phyloP scores from a whole-genome alignment of 495 filamentous ascomycete species.

The Margaritispora aquatica region DNA sequence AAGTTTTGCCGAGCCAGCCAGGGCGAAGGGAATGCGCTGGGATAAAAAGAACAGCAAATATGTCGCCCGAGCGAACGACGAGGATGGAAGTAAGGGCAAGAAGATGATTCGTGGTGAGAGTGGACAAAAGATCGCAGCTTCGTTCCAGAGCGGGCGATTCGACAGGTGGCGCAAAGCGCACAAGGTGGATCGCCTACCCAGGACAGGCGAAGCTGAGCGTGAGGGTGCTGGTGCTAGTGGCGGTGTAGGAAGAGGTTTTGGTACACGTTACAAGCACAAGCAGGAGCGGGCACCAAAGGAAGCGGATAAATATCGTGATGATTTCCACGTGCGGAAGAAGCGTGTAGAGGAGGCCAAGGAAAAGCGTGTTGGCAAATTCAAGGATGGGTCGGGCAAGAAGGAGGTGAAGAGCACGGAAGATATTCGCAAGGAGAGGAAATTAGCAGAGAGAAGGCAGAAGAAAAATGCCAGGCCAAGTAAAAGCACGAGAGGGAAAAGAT shows the following conservation, averaged over 20 bases:
- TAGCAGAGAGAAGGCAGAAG: constrained; percentile 67
- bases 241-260: constrained; percentile 27
- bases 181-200: constrained; percentile 68
- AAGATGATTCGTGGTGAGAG: constrained; percentile 84
- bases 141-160: constrained; percentile 88
- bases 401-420: constrained; percentile 80
- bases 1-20: constrained; percentile 65
- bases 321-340: constrained; percentile 89
- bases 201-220: constrained; percentile 74
- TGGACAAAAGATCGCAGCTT: constrained; percentile 91
- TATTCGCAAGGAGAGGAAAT: constrained; percentile 71
- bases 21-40: constrained; percentile 74
- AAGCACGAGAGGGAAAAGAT: constrained; percentile 35
- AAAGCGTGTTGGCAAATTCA: constrained; percentile 68
- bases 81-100: constrained; percentile 82
- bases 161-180: constrained; percentile 85
- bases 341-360: constrained; percentile 80
- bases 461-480: constrained; percentile 79
- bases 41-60: constrained; percentile 97
- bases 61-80: constrained; percentile 82
- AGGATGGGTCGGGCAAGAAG: constrained; percentile 58
- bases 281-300: constrained; percentile 82
- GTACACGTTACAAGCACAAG: constrained; percentile 69
- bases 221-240: constrained; percentile 26
- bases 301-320: constrained; percentile 82